A percentile compares a stretch with the other conserved stretches of the same genome.
These are phyloP conservation scores for Kalmusia sp. DNA, from an alignment of 2,329 filamentous ascomycete genomes.

Conservation along the genomic window DNA sequence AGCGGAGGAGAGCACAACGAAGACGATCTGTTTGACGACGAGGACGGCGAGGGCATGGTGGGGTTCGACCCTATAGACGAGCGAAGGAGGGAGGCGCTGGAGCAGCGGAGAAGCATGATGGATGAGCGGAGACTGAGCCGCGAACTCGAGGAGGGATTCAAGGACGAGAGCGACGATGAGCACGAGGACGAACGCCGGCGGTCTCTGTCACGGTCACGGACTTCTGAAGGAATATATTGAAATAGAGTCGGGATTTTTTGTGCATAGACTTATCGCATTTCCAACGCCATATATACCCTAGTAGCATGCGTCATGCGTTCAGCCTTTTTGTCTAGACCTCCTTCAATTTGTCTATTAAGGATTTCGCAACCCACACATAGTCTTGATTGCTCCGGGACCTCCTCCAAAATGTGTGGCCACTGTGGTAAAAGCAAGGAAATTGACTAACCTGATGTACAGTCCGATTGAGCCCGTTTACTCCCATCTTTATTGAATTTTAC, in stretches of 20 bases:
- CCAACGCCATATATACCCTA: background rate
- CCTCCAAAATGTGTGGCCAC: no score
- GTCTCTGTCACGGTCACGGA: slow-evolving; percentile 21
- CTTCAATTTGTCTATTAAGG: no score
- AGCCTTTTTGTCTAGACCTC: no score
- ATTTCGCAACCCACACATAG: no score
- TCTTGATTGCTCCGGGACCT: no score
- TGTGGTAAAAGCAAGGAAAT: no score
- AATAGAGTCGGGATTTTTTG: background rate
- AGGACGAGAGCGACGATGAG: slow-evolving; percentile 74
- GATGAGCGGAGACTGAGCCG: slow-evolving; percentile 73
- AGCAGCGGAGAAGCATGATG: slow-evolving; percentile 46
- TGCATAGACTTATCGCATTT: background rate
- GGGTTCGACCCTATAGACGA: slow-evolving; percentile 51
- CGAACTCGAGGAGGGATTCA: slow-evolving; percentile 79
- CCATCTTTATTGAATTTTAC: no score
- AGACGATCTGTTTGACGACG: slow-evolving; percentile 52
- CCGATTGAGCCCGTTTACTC: no score
- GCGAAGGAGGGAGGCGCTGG: slow-evolving; percentile 46
- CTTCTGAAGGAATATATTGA: background rate
- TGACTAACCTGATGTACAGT: no score
- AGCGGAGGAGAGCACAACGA: slow-evolving; percentile 36
- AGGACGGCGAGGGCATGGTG: slow-evolving; percentile 56
- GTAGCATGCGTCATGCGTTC: no score
- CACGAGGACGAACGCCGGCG: slow-evolving; percentile 35